These are phyloP conservation scores for Spathaspora boniae DNA, from an alignment of 805 yeast genomes.

Conservation along the genomic window DNA sequence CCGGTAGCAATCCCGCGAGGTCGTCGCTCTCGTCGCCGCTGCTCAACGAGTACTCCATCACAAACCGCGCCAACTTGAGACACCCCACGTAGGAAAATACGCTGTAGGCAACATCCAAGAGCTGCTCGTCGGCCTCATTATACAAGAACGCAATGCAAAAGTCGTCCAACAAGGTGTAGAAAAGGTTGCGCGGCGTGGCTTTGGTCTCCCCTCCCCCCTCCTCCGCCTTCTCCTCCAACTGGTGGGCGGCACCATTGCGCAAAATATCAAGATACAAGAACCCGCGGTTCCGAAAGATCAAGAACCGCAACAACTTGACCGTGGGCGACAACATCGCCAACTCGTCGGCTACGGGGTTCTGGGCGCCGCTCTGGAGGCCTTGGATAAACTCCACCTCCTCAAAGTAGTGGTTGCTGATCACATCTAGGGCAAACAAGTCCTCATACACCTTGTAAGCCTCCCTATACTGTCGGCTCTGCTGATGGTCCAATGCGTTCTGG, in stretches of 20 bases:
- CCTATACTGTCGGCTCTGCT: conserved; percentile 46
- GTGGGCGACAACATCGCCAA: conserved; percentile 57
- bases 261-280: conserved; percentile 53
- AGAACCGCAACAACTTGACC: conserved; percentile 67
- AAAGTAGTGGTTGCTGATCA: conserved; percentile 45
- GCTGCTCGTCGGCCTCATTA: conserved; percentile 61
- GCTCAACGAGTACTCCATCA: conserved; percentile 57
- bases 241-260: conserved; percentile 15
- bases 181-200: conserved; percentile 29
- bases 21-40: conserved; percentile 43
- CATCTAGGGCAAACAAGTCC: conserved; percentile 64
- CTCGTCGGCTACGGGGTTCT: conserved; percentile 34
- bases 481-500: conserved; percentile 63
- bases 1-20: conserved; percentile 25
- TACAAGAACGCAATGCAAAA: conserved; percentile 61
- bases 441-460: conserved; percentile 56
- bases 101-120: conserved; percentile 48
- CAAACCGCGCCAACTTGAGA: conserved; percentile 47
- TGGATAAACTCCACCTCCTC: conserved; percentile 36
- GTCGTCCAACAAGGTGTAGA: conserved; percentile 55
- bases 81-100: conserved; percentile 49
- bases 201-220: conserved; percentile 10
- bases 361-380: conserved; percentile 38
- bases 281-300: conserved; percentile 81
- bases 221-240: conserved; percentile 1